These are phyloP conservation scores for Trametes meyenii DNA, from an alignment of 768 basidiomycete species.

Conservation along the genomic window DNA sequence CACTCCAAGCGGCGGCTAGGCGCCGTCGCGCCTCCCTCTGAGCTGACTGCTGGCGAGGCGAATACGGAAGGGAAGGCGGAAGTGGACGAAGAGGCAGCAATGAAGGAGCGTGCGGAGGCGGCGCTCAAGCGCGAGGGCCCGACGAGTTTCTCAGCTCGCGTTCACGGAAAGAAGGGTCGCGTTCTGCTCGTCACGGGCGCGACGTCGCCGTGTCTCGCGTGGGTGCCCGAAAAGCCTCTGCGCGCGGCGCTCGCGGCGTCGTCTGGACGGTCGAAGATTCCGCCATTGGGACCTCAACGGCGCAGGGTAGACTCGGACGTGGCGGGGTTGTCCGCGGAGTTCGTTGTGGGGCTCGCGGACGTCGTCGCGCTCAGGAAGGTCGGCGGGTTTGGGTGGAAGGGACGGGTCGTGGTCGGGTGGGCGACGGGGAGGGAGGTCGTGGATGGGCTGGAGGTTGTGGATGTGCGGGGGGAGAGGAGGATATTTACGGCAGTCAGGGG, in stretches of 20 bases:
- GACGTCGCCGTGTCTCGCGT: conserved; percentile 37
- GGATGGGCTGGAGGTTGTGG: conserved; percentile 37
- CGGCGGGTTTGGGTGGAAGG: conserved; percentile 44
- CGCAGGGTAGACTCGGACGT: conserved; percentile 10
- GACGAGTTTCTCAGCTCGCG: conserved; percentile 34
- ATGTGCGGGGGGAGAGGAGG: conserved; percentile 25
- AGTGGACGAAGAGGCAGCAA: not conserved
- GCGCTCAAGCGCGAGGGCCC: conserved; percentile 33
- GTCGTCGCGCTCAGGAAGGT: conserved; percentile 36
- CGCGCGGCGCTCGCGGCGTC: conserved; percentile 16
- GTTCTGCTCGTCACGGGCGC: conserved; percentile 34
- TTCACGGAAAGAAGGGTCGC: conserved; percentile 36
- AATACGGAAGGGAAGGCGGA: not conserved
- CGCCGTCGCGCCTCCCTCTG: conserved; percentile 29
- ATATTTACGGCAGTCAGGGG: conserved; percentile 36
- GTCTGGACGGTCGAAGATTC: conserved; percentile 4
- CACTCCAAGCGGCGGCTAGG: conserved; percentile 36
- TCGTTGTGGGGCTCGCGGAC: conserved; percentile 35
- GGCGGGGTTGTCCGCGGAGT: conserved; percentile 28
- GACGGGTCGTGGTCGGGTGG: conserved; percentile 41
- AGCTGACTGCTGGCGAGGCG: not conserved
- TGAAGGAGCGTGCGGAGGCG: conserved; percentile 5
- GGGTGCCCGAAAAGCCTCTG: conserved; percentile 25
- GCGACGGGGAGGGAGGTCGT: conserved; percentile 32
- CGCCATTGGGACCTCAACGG: not conserved